Conservation (phyloP, 179 eudicot genomes). For the Silene noctiflora region DNA sequence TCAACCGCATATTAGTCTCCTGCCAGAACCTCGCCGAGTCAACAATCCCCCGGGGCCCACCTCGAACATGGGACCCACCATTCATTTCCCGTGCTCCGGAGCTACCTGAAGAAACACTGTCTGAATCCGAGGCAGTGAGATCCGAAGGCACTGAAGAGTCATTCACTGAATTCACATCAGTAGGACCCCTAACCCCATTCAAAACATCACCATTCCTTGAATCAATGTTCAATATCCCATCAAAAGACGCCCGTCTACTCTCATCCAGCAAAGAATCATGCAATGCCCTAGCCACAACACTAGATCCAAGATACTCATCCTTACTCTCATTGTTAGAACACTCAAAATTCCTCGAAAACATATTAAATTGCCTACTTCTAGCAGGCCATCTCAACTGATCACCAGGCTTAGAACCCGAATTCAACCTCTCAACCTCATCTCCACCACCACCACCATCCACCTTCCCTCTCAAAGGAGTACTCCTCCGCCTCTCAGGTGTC, state of each 20-base stretch:
- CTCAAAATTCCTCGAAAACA: slow-evolving; percentile 60
- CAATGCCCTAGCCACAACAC: slow-evolving; percentile 51
- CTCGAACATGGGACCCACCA: slow-evolving; percentile 37
- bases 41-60: slow-evolving; percentile 59
- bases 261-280: slow-evolving; percentile 60
- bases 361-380: slow-evolving; percentile 44
- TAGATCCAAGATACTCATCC: slow-evolving; percentile 58
- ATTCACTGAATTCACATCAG: slow-evolving; percentile 49
- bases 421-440: slow-evolving; percentile 56
- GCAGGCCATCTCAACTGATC: slow-evolving; percentile 94
- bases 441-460: slow-evolving; percentile 45
- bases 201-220: slow-evolving; percentile 46
- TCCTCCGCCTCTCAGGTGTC: slow-evolving; percentile 76
- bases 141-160: slow-evolving; percentile 60
- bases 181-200: slow-evolving; percentile 36
- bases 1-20: slow-evolving; percentile 87
- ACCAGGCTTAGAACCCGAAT: slow-evolving; percentile 35
- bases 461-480: slow-evolving; percentile 63
- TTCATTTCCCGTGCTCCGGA: slow-evolving; percentile 60
- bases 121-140: slow-evolving; percentile 82
- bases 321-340: slow-evolving; percentile 42
- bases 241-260: slow-evolving; percentile 67
- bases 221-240: slow-evolving; percentile 70
- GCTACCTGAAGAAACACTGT: slow-evolving; percentile 93
- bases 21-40: slow-evolving; percentile 92